These are phyloP conservation scores for Debaryomyces fabryi DNA, from an alignment of 1,139 yeast species.

Conservation along the genomic window DNA sequence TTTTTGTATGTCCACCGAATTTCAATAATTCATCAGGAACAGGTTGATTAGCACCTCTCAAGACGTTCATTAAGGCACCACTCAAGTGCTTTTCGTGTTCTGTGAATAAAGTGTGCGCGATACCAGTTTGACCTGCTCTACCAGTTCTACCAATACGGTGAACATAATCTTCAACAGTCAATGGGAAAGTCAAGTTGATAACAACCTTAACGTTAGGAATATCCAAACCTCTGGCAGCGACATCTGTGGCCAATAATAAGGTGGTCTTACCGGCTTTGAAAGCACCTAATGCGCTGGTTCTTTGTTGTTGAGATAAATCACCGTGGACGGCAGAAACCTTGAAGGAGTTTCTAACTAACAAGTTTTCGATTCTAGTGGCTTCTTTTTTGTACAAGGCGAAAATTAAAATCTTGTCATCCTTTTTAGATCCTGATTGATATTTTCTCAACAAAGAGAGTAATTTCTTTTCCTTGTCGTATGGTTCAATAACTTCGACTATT, in stretches of 20 bases:
- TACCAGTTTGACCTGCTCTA: slow-evolving; percentile 95
- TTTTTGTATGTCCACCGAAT: slow-evolving; percentile 97
- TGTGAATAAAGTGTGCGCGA: slow-evolving; percentile 92
- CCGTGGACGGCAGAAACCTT: slow-evolving; percentile 94
- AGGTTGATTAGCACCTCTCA: slow-evolving; percentile 91
- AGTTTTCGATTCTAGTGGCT: slow-evolving; percentile 86
- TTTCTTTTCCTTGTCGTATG: slow-evolving; percentile 76
- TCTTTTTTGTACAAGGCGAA: slow-evolving; percentile 97
- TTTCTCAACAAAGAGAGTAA: slow-evolving; percentile 70
- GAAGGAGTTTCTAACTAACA: slow-evolving; percentile 72
- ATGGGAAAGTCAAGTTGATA: slow-evolving; percentile 93
- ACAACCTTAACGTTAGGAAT: slow-evolving; percentile 97
- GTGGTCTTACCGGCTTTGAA: slow-evolving; percentile 82
- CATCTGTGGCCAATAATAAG: slow-evolving; percentile 92
- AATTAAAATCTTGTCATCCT: slow-evolving; percentile 79
- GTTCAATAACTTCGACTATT: slow-evolving; percentile 90
- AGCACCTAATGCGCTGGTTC: slow-evolving; percentile 82
- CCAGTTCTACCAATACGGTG: slow-evolving; percentile 99
- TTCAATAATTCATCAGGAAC: slow-evolving; percentile 96
- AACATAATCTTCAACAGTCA: slow-evolving; percentile 96
- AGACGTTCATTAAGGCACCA: slow-evolving; percentile 90
- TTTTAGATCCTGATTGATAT: slow-evolving; percentile 68
- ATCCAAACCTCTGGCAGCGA: slow-evolving; percentile 98
- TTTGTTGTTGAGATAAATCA: slow-evolving; percentile 88
- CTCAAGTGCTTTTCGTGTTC: slow-evolving; percentile 96